These are phyloP conservation scores for Bruguiera sexangula DNA, from an alignment of 345 rosid species.

Conservation along the genomic window DNA sequence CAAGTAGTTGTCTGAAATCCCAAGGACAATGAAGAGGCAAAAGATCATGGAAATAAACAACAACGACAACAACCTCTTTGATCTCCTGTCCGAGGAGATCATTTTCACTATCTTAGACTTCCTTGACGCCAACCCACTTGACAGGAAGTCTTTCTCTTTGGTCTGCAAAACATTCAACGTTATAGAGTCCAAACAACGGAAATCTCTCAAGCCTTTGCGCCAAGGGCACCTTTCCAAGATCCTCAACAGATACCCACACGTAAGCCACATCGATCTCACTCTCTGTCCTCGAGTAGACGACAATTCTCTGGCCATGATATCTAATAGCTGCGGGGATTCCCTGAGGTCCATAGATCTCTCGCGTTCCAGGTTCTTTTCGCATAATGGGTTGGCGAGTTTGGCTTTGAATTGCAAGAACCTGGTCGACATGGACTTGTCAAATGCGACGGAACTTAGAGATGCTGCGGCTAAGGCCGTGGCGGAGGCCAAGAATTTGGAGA, in stretches of 20 bases:
- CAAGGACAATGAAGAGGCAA: constrained; percentile 14
- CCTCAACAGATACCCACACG: constrained; percentile 46
- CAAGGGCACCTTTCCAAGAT: constrained; percentile 41
- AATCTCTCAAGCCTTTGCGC: constrained; percentile 50
- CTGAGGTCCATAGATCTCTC: constrained; percentile 55
- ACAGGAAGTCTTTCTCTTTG: constrained; percentile 52
- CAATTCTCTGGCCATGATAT: constrained; percentile 29
- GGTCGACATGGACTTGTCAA: constrained; percentile 52
- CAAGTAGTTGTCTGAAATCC: no score
- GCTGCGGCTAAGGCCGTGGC: constrained; percentile 49
- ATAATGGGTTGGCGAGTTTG: constrained; percentile 41
- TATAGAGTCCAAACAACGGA: constrained; percentile 49
- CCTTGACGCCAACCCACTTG: constrained; percentile 40
- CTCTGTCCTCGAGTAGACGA: constrained; percentile 58
- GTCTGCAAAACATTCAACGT: constrained; percentile 51
- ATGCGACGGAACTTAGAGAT: constrained; percentile 38
- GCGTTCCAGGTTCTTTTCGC: constrained; percentile 40
- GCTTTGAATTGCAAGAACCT: constrained; percentile 42
- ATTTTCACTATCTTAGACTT: constrained; percentile 51
- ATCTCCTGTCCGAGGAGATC: constrained; percentile 54
- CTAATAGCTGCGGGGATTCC: constrained; percentile 21
- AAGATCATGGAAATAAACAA: background rate
- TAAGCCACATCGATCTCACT: constrained; percentile 47
- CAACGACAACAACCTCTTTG: constrained; percentile 25
- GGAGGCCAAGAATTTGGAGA: constrained; percentile 54